Evolutionary conservation across 2,329 filamentous ascomycete genomes (phyloP).

Genomic region (Pseudocercospora ulei): DNA sequence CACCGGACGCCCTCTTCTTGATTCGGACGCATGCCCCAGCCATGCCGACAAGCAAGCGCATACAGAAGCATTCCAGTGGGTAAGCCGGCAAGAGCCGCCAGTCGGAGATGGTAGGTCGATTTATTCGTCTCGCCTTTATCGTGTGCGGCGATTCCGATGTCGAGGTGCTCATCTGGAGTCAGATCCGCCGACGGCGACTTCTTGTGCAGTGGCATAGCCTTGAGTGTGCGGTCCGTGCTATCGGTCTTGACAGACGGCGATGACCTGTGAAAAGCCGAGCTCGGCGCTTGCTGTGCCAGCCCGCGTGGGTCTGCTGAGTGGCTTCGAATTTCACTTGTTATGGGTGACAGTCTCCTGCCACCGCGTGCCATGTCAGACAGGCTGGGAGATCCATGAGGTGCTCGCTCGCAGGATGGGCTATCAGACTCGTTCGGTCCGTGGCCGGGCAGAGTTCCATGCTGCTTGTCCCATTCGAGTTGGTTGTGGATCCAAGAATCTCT

Average conservation of each 20-base stretch:
- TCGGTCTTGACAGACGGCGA: conserved; percentile 31
- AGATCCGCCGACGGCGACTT: conserved; percentile 55
- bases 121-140: conserved; percentile 80
- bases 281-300: conserved; percentile 5
- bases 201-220: conserved; percentile 39
- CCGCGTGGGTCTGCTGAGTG: conserved; percentile 30
- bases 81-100: conserved; percentile 74
- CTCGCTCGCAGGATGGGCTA: conserved; percentile 9
- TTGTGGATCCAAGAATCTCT: conserved; percentile 41
- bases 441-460: conserved; percentile 12
- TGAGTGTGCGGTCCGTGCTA: conserved; percentile 40
- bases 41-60: conserved; percentile 85
- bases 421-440: conserved; percentile 24
- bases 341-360: conserved; percentile 16
- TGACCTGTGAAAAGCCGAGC: conserved; percentile 26
- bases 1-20: conserved; percentile 82
- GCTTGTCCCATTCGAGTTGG: conserved; percentile 54
- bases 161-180: conserved; percentile 76
- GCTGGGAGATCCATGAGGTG: conserved; percentile 10
- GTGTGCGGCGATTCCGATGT: conserved; percentile 82
- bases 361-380: conserved; percentile 16
- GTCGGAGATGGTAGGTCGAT: conserved; percentile 88
- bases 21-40: conserved; percentile 94
- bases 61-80: conserved; percentile 95
- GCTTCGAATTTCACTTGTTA: conserved; percentile 23